Percentiles rank a stretch among this genome's conserved stretches.
phyloP scores from a whole-genome alignment of 345 rosid genomes.

The Populus pruinosa region DNA sequence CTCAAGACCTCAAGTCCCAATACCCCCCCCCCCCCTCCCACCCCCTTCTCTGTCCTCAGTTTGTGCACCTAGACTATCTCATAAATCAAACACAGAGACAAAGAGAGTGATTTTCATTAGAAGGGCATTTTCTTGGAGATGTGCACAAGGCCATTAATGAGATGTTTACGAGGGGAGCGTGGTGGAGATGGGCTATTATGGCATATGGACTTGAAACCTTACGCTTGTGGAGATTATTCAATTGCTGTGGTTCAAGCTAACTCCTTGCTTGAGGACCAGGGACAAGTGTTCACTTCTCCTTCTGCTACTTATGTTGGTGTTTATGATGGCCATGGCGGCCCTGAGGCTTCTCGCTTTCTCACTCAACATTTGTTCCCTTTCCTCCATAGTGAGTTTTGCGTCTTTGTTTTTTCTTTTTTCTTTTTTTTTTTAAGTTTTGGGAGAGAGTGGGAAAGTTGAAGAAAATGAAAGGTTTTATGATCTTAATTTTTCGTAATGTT shows the following conservation, averaged over 20 bases:
- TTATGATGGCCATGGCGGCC: constrained; percentile 76
- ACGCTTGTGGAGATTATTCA: constrained; percentile 57
- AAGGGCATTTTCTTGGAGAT: constrained; percentile 25
- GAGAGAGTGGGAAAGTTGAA: neutral
- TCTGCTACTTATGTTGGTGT: constrained; percentile 62
- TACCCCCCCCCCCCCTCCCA: neutral
- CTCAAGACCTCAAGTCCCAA: neutral
- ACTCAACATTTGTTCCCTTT: constrained; percentile 41
- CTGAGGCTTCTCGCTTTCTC: constrained; percentile 61
- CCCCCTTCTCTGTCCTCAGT: neutral
- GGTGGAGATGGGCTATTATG: constrained; percentile 45
- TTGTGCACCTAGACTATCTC: too few relatives aligned
- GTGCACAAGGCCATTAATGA: constrained; percentile 36
- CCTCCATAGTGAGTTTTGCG: constrained; percentile 36
- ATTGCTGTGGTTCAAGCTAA: constrained; percentile 67
- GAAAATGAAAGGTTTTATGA: neutral
- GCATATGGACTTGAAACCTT: constrained; percentile 55
- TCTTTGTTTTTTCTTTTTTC: neutral
- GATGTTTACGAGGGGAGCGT: constrained; percentile 41
- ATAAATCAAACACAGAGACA: too few relatives aligned
- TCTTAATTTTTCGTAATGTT: neutral
- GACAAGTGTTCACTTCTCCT: constrained; percentile 59
- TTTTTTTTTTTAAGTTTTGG: neutral
- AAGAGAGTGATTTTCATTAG: too few relatives aligned
- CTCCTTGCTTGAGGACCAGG: constrained; percentile 58